Percentiles rank a stretch among this genome's conserved stretches.
phyloP scores from a whole-genome alignment of 2,329 filamentous ascomycete genomes.

The Aureobasidium sp. region DNA sequence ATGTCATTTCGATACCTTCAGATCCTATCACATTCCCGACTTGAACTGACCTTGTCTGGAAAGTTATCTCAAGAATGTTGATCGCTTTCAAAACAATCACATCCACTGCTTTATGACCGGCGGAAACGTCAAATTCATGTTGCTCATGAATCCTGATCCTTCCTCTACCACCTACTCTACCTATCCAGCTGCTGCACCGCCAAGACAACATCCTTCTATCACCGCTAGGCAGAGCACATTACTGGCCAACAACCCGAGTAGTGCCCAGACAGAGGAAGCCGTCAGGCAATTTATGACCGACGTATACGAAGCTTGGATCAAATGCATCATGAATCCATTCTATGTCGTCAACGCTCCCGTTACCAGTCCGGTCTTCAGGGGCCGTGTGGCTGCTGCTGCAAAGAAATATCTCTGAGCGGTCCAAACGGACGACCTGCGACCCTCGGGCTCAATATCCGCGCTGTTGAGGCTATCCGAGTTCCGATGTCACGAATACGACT shows the following conservation, averaged over 20 bases:
- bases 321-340: slow-evolving; percentile 95
- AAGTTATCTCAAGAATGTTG: slow-evolving; percentile 93
- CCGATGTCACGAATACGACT: not conserved
- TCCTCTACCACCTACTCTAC: slow-evolving; percentile 26
- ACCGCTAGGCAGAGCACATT: slow-evolving; percentile 28
- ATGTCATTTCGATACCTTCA: slow-evolving; percentile 28
- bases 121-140: slow-evolving; percentile 85
- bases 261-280: slow-evolving; percentile 87
- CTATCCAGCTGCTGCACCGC: slow-evolving; percentile 23
- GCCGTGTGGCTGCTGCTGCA: slow-evolving; percentile 74
- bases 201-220: slow-evolving; percentile 17
- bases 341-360: slow-evolving; percentile 81
- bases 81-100: slow-evolving; percentile 94
- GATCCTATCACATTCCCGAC: not conserved
- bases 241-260: slow-evolving; percentile 61
- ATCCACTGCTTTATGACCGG: slow-evolving; percentile 91
- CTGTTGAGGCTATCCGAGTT: not conserved
- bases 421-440: not conserved
- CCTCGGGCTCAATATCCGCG: not conserved
- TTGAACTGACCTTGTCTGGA: not conserved
- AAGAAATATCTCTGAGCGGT: slow-evolving; percentile 72
- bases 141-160: slow-evolving; percentile 72
- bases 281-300: slow-evolving; percentile 91
- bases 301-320: slow-evolving; percentile 94
- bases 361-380: slow-evolving; percentile 75